Base-by-base conservation (phyloP, 2,329 filamentous ascomycete genomes). In the Tolypocladium tundrense region DNA sequence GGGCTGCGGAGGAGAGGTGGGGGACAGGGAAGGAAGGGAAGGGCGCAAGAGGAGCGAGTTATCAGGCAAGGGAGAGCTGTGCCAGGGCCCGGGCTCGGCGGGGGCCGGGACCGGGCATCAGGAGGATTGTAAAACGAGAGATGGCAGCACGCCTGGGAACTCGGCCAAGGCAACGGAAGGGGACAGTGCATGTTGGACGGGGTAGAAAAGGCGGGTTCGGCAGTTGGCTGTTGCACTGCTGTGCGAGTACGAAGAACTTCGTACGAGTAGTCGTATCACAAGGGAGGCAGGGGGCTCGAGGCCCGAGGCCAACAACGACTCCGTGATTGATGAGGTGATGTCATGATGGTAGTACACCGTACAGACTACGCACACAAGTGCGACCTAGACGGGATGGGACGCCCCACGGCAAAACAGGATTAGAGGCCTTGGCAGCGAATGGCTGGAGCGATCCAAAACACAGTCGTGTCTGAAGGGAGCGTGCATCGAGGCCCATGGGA, bases 1-100 rank as follows among this genome's bases (percentile, higher is more conserved):
- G 54, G 55, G 40, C 53, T 53, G 31, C 53, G 40, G 53, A 41
- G 39, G 53, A 54, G 56, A 54, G 56, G 48, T 39, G 48, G 51
- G 40, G 54, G 40, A 10, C 39, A 41, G 9, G 35, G 42, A 42
- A 41, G 40, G 16, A 56, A 14, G 53, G 40, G 27, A 31, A 31
- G 27, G 27, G n/a, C 21, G 24, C n/a, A 54, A 54, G 33, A 19
- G 9, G 21, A 19, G 56, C 21, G 3, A 39, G 24, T 9, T 6
- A 48, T 9, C 24, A 19, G 24, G 14, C 41, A 42, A 24, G 42
- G 37, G 9, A 33, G 27, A 2, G 14, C 9, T 33, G 27, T 50
- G 8, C 16, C 45, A 51, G 19, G 27, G 27, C 3, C 27, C 45
- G 27, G 27, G 27, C 8, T 50, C 45, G 43, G 21, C 43, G 43